A percentile compares a stretch with the other conserved stretches of the same genome.
Evolutionary conservation across 306 rosid species (phyloP).

Genomic region (Quercus mongolica): DNA sequence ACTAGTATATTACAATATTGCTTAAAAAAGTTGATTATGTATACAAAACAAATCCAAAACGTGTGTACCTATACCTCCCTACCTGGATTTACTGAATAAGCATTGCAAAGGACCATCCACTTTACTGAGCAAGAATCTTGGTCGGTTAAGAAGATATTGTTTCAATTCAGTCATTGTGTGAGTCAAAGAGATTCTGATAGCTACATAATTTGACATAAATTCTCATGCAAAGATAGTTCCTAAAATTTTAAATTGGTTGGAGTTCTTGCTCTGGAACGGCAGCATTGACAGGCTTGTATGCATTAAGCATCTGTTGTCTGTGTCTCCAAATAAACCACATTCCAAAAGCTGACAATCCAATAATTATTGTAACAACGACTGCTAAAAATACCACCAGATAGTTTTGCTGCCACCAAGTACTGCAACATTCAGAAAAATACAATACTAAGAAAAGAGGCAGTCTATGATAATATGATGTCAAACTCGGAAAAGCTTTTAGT

Average conservation of each 20-base stretch:
- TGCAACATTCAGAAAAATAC: constrained; percentile 31
- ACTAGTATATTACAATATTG: constrained; percentile 34
- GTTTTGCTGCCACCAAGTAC: constrained; percentile 69
- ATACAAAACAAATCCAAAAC: constrained; percentile 19
- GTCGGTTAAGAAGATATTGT: constrained; percentile 15
- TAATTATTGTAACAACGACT: constrained; percentile 39
- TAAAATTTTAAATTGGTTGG: constrained; percentile 60
- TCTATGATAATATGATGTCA: constrained; percentile 1
- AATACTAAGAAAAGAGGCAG: background rate
- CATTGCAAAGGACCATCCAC: constrained; percentile 26
- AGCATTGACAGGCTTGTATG: constrained; percentile 68
- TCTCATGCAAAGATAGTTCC: constrained; percentile 19
- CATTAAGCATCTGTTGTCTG: constrained; percentile 40
- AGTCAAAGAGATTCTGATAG: constrained; percentile 20
- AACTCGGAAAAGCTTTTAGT: background rate
- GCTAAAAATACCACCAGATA: constrained; percentile 37
- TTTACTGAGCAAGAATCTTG: constrained; percentile 30
- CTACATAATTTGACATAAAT: constrained; percentile 9
- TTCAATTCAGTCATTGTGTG: constrained; percentile 16
- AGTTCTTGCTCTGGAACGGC: constrained; percentile 84
- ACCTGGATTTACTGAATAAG: constrained; percentile 13
- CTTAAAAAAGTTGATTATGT: constrained; percentile 31
- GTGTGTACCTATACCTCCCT: constrained; percentile 30
- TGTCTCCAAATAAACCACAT: constrained; percentile 62
- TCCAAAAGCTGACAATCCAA: constrained; percentile 52